Evolutionary conservation across 225 moss, liverwort and hornwort genomes (phyloP).

Genomic region (Physcomitrellopsis africana): DNA sequence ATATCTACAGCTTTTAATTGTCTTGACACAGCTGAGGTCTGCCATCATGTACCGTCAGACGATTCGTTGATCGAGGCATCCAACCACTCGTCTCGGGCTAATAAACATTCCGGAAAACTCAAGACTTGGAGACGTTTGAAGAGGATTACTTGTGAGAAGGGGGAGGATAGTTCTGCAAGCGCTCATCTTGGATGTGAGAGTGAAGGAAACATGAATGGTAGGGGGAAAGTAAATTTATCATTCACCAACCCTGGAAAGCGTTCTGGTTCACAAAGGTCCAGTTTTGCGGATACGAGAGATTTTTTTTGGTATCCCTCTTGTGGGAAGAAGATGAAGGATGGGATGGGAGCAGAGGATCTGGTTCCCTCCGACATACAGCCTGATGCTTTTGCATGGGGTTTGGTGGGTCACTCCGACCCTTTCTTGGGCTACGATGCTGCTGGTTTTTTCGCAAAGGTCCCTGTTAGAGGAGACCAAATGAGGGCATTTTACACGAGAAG

Average conservation of each 20-base stretch:
- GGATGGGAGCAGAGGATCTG: conserved; percentile 23
- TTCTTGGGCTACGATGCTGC: conserved; percentile 34
- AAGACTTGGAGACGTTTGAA: conserved; percentile 29
- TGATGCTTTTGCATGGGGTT: conserved; percentile 43
- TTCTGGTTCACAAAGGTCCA: conserved; percentile 28
- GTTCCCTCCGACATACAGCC: conserved; percentile 31
- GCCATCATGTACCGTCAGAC: neutral
- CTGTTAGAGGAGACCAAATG: conserved; percentile 28
- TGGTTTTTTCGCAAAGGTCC: conserved; percentile 30
- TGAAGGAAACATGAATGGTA: conserved; percentile 40
- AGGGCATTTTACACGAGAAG: conserved; percentile 33
- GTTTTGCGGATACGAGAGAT: conserved; percentile 30
- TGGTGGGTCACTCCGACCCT: conserved; percentile 36
- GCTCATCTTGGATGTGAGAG: conserved; percentile 7
- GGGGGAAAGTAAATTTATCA: conserved; percentile 39
- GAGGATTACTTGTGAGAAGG: conserved; percentile 22
- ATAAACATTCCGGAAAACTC: conserved; percentile 1
- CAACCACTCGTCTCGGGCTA: conserved; percentile 21
- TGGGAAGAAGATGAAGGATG: conserved; percentile 37
- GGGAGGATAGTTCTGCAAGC: neutral
- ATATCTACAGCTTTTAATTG: conserved; percentile 15
- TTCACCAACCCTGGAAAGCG: conserved; percentile 34
- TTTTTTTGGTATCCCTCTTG: conserved; percentile 23
- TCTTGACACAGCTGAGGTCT: conserved; percentile 18
- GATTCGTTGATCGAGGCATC: conserved; percentile 2